These are phyloP conservation scores for Plasmodium vivax DNA, from an alignment of 169 alveolate species.

Conservation along the genomic window DNA sequence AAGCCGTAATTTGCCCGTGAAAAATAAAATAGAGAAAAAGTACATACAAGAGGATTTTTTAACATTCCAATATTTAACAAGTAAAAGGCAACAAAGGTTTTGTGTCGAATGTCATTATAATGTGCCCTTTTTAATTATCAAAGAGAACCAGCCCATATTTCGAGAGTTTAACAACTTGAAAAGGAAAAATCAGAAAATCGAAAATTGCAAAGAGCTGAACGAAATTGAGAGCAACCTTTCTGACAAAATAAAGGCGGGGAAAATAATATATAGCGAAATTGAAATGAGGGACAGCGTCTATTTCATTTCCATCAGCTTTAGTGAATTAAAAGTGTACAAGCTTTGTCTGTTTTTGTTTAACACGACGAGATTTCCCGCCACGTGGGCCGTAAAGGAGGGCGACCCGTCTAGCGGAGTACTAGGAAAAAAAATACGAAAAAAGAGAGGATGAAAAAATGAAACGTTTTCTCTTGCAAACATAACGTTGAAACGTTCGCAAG, in stretches of 20 bases:
- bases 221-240: conserved; percentile 42
- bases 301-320: conserved; percentile 17
- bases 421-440: background rate
- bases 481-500: background rate
- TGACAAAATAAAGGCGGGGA: conserved; percentile 30
- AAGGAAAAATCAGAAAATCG: conserved; percentile 22
- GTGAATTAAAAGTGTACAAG: conserved; percentile 60
- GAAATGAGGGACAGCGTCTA: conserved; percentile 30
- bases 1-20: background rate
- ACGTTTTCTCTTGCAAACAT: background rate
- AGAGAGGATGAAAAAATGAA: background rate
- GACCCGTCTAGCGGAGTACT: conserved; percentile 6
- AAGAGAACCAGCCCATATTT: conserved; percentile 58
- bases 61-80: conserved; percentile 70
- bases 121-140: conserved; percentile 46
- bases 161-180: conserved; percentile 61
- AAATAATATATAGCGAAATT: conserved; percentile 41
- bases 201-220: conserved; percentile 35
- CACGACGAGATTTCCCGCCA: conserved; percentile 40
- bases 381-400: conserved; percentile 46
- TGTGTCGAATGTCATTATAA: conserved; percentile 46
- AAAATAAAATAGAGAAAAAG: conserved; percentile 24
- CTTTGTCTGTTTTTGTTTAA: conserved; percentile 60
- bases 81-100: conserved; percentile 41
- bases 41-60: conserved; percentile 53